Evolutionary conservation across 2,329 filamentous ascomycete species (phyloP).

Genomic region (Gliomastix tumulicola): DNA sequence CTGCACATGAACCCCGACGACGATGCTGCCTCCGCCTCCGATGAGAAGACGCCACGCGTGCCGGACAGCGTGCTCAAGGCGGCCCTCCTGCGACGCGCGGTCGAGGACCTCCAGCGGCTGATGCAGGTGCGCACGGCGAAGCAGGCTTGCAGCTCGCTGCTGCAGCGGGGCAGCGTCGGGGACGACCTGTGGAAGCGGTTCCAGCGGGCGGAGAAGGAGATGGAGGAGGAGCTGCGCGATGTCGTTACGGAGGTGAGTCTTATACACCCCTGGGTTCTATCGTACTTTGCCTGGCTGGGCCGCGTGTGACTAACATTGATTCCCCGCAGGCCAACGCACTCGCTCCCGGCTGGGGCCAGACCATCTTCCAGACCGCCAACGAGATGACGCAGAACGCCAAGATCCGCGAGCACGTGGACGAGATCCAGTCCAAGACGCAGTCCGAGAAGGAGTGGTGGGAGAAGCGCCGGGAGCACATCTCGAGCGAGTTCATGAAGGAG

Average conservation of each 20-base stretch:
- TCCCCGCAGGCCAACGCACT: constrained; percentile 76
- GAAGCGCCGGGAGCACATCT: constrained; percentile 67
- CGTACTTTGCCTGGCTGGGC: background rate
- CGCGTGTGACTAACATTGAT: background rate
- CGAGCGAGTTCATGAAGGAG: constrained; percentile 78
- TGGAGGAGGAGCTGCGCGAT: constrained; percentile 91
- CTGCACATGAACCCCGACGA: constrained; percentile 66
- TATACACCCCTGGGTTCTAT: background rate
- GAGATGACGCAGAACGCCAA: constrained; percentile 84
- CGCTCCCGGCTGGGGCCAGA: constrained; percentile 80
- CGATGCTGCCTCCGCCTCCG: constrained; percentile 21
- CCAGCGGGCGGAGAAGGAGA: constrained; percentile 87
- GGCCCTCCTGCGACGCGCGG: constrained; percentile 79
- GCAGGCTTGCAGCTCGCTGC: constrained; percentile 72
- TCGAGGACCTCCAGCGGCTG: constrained; percentile 88
- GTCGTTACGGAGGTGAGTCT: constrained; percentile 77
- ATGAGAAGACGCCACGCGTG: constrained; percentile 61
- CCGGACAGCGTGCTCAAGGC: constrained; percentile 84
- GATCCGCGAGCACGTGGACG: constrained; percentile 67
- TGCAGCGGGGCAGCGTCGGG: constrained; percentile 88
- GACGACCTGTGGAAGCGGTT: constrained; percentile 96
- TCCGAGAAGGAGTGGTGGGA: constrained; percentile 91
- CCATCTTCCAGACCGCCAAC: constrained; percentile 95
- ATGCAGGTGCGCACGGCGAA: constrained; percentile 85
- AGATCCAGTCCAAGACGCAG: constrained; percentile 63